phyloP scores from a whole-genome alignment of 371 early-diverging fungal species.

The Rhizopus microsporus region DNA sequence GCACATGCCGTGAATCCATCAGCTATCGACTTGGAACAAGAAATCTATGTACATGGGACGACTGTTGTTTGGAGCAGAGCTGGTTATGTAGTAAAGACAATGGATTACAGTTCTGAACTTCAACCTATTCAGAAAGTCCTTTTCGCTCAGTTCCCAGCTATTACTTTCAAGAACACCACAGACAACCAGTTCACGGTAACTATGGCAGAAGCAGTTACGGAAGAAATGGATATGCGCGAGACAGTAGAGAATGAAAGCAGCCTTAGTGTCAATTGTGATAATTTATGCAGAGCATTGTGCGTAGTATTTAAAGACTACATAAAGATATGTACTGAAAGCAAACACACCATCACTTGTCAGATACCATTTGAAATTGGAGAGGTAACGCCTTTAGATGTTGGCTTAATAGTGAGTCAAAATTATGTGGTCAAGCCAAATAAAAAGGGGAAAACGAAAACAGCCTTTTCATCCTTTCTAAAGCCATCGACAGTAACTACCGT shows the following conservation, averaged over 20 bases:
- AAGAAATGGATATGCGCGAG: conserved; percentile 1
- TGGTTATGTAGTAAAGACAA: conserved; percentile 33
- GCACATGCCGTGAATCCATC: conserved; percentile 10
- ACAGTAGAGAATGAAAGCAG: conserved; percentile 1
- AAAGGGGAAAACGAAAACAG: conserved; percentile 7
- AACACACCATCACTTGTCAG: conserved; percentile 8
- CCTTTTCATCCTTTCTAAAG: conserved; percentile 8
- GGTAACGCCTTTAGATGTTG: conserved; percentile 20
- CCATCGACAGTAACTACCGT: not conserved
- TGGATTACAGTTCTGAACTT: conserved; percentile 40
- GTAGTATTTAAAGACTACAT: conserved; percentile 20
- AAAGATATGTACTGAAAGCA: conserved; percentile 16
- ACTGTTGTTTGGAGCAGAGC: conserved; percentile 56
- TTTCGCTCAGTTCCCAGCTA: conserved; percentile 47
- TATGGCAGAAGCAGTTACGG: conserved; percentile 14
- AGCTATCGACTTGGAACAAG: conserved; percentile 23
- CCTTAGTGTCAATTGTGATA: not conserved
- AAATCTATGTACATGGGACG: conserved; percentile 46
- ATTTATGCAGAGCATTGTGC: conserved; percentile 11
- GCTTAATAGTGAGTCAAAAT: conserved; percentile 13
- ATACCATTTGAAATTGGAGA: conserved; percentile 24
- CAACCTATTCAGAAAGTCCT: conserved; percentile 44
- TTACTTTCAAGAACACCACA: not conserved
- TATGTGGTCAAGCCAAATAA: conserved; percentile 1
- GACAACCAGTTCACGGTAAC: not conserved